These are phyloP conservation scores for Zasmidium cellare DNA, from an alignment of 2,329 filamentous ascomycete genomes.

Conservation along the genomic window DNA sequence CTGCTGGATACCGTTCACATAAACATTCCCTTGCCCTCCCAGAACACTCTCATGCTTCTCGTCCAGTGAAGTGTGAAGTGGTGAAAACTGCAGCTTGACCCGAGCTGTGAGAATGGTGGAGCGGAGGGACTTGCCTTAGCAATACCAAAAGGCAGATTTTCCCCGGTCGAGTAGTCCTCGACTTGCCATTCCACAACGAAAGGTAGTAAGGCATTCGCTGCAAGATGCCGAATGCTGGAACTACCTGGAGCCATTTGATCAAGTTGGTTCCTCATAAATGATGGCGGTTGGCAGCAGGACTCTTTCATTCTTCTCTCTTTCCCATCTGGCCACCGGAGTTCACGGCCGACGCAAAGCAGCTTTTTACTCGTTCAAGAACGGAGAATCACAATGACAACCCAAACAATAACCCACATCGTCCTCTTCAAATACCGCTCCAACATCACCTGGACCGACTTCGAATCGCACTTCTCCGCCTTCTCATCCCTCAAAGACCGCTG, in stretches of 20 bases:
- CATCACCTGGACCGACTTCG: constrained; percentile 35
- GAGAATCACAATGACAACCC: constrained; percentile 3
- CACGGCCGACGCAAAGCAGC: no score
- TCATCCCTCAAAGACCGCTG: constrained; percentile 29
- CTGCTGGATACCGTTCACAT: not conserved
- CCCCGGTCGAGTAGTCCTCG: not conserved
- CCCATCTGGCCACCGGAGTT: no score
- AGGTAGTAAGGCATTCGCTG: no score
- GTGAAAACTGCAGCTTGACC: not conserved
- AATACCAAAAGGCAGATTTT: not conserved
- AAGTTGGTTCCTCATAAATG: no score
- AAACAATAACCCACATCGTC: constrained; percentile 36
- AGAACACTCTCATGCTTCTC: no score
- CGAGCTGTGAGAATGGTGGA: not conserved
- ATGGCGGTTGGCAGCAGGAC: no score
- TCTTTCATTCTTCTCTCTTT: no score
- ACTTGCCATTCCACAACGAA: no score
- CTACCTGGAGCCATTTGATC: no score
- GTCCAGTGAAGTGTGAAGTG: no score
- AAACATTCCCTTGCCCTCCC: not conserved
- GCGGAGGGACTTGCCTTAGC: not conserved
- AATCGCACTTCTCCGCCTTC: constrained; percentile 35
- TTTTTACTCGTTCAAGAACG: not conserved
- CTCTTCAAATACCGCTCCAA: constrained; percentile 36
- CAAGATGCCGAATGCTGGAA: no score